A percentile compares a stretch with the other conserved stretches of the same genome.
phyloP scores from a whole-genome alignment of 2,329 filamentous ascomycete species.

The Periconia digitata region DNA sequence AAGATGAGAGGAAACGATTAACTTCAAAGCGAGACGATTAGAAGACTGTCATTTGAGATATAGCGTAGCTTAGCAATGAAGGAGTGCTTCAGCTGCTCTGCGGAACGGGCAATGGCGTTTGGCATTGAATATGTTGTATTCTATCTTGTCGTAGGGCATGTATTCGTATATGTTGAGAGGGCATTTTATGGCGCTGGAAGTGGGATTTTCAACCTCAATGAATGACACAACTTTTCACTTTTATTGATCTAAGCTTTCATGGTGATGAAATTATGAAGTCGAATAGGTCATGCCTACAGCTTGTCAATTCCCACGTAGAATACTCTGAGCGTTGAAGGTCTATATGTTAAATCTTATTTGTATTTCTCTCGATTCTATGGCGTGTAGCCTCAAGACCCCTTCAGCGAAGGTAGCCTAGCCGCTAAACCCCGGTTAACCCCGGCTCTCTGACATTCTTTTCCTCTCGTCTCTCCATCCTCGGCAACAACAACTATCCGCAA shows the following conservation, averaged over 20 bases:
- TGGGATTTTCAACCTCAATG: background rate
- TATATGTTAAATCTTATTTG: too few species aligned
- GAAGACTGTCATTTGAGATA: background rate
- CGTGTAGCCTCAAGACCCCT: background rate
- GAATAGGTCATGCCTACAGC: too few species aligned
- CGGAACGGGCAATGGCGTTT: constrained; percentile 2
- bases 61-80: background rate
- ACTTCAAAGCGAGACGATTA: constrained; percentile 35
- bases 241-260: too few species aligned
- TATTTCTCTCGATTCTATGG: background rate
- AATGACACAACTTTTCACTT: too few species aligned
- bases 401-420: background rate
- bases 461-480: background rate
- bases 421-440: constrained; percentile 20
- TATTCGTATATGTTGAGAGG: background rate
- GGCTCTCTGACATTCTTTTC: constrained; percentile 9
- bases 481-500: background rate
- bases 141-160: background rate
- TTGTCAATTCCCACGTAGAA: too few species aligned
- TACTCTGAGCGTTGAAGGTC: too few species aligned
- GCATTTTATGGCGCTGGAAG: background rate
- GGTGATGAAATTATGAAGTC: too few species aligned
- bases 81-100: background rate
- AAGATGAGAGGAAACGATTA: constrained; percentile 35
- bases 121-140: background rate